Evolutionary conservation across 257 asterid species (phyloP), one percentile per base, ranked within the genome.

Genomic region (Eustoma russellianum): DNA sequence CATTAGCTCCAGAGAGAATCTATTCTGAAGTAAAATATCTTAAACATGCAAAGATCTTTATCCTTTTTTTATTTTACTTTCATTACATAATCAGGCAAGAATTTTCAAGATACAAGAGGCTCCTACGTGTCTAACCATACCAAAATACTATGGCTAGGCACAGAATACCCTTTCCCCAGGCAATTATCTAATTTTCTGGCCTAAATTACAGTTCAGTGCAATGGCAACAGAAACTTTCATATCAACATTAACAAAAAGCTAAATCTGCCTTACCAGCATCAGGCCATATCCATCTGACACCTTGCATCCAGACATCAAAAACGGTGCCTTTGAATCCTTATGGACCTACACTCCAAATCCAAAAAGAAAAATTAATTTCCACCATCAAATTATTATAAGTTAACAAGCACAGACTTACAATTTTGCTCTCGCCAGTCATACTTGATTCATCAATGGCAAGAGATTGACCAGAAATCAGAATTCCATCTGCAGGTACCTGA

Each of bases 371-470:
- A 46, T 1, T 10, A 7, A 49, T 24, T 49, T 40, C 41, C 14
- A 63, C 35, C 46, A 40, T 64, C 62, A 59, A 11, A 11, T 28
- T 47, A 55, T 53, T 28, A 61, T 47, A 62, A 33, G 60, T 33
- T 59, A 56, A 46, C 35, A 2, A 13, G 59, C n/a, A 10, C 17
- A 60, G 17, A 56, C 98, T 72, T 73, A 91, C 98, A 55, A 87
- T 84, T 76, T 84, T 91, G 71, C 96, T 87, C 77, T 91, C 98
- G 66, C 96, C 96, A n/a, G 98, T 91, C 98, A 91, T 91, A 66
- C 98, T 91, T 59, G 98, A 91, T 74, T 91, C 98, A 71, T 91
- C 98, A 66, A 91, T 63, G 41, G 95, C 69, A 43, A 91, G 95
- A 54, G 95, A 91, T 30, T 91, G 95, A 59, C 94, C 92, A 46